A percentile compares a stretch with the other conserved stretches of the same genome.
Evolutionary conservation across 2,329 filamentous ascomycete species (phyloP).

Genomic region (Fusarium temperatum): DNA sequence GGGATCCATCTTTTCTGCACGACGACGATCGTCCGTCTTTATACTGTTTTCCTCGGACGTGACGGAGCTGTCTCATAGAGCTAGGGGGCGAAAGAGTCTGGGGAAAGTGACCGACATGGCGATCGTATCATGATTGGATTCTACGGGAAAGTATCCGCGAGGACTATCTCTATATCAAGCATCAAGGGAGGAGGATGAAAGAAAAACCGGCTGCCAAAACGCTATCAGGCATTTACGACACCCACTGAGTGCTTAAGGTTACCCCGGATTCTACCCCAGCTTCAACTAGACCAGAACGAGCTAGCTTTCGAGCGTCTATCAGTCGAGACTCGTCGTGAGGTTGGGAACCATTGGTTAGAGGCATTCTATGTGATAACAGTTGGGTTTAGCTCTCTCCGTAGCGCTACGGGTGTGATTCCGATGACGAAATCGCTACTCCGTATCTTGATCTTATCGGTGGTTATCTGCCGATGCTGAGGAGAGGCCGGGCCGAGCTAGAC

Average conservation of each 20-base stretch:
- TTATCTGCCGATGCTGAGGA: not conserved
- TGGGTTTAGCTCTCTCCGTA: not conserved
- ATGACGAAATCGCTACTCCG: not conserved
- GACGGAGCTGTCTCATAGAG: not conserved
- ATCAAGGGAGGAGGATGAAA: not conserved
- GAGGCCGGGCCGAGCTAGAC: not conserved
- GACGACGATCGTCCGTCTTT: not conserved
- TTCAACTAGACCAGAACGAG: not conserved
- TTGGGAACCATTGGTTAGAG: not conserved
- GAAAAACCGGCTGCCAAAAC: not conserved
- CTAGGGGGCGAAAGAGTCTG: not conserved
- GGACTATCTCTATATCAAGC: not conserved
- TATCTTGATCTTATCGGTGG: not conserved
- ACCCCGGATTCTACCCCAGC: conserved; percentile 5
- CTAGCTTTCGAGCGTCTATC: not conserved
- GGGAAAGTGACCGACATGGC: not conserved
- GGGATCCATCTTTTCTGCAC: not conserved
- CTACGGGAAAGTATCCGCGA: conserved; percentile 30
- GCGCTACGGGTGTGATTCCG: conserved; percentile 2
- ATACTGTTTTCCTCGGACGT: not conserved
- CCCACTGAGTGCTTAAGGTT: not conserved
- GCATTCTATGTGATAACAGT: not conserved
- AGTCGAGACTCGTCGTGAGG: not conserved
- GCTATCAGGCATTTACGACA: not conserved
- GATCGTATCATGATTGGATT: conserved; percentile 4